Evolutionary conservation across 2,329 filamentous ascomycete genomes (phyloP), one percentile per base, ranked within the genome.

Genomic region (Cladosporium sp.): DNA sequence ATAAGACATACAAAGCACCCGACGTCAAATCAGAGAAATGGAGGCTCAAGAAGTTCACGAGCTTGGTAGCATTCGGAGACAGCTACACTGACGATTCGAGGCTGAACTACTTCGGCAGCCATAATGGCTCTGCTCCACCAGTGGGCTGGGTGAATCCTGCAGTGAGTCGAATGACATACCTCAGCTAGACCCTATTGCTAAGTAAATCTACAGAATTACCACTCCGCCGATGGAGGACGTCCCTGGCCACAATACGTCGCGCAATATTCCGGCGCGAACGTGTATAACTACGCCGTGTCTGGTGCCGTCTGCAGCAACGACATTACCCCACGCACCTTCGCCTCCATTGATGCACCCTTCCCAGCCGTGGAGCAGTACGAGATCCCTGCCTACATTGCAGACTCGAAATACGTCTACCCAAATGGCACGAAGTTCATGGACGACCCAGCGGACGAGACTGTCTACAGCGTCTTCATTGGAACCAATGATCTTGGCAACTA

Each of bases 391-490:
- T 84, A 81, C 73, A 70, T 82, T 40, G 78, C 80, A 10, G 82
- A 84, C 72, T 71, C 69, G 16, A 49, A 77, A 69, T 69, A 75
- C 37, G 58, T 74, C 49, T 65, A 68, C 16, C 67, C 75, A 1
- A 77, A 79, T 63, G 79, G 79, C 62, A 78, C 73, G 1, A 76
- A 77, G 6, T 78, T 79, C 72, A 76, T 85, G 65, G 73, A 76
- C 37, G 78, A 80, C 55, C 82, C 80, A 2, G 71, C 83, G 1
- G 78, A 85, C 33, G 87, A 88, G 68, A 91, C 90, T 0, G 87
- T 91, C 2, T 93, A 92, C 72, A 83, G 87, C 1, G 84, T 93
- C 60, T 93, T 89, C 89, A 92, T 93, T 71, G 91, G 91, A 3
- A 93, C 90, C 28, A 94, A 94, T 73, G 91, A 95, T 72, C 80